Conservation (phyloP, 1,284 basidiomycete genomes). For the Caloboletus inedulis region DNA sequence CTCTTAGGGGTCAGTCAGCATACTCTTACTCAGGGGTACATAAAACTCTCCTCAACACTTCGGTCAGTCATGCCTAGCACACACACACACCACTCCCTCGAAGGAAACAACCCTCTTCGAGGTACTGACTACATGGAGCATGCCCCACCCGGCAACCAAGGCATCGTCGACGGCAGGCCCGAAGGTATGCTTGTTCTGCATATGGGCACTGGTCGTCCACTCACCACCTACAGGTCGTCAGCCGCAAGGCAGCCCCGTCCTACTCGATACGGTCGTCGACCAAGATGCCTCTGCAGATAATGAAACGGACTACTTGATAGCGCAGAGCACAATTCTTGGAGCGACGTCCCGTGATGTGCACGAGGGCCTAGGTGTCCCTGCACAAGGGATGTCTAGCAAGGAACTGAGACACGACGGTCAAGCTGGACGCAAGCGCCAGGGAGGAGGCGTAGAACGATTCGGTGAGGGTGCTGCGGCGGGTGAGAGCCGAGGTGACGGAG, state of each 20-base stretch:
- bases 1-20: too few species aligned
- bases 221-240: slow-evolving; percentile 16
- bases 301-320: neutral
- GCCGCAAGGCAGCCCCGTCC: slow-evolving; percentile 14
- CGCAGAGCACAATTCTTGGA: slow-evolving; percentile 16
- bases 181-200: slow-evolving; percentile 13
- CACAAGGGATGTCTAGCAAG: slow-evolving; percentile 29
- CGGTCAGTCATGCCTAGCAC: slow-evolving; percentile 4
- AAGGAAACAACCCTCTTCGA: slow-evolving; percentile 19
- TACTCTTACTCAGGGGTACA: slow-evolving; percentile 1
- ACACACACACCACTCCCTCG: slow-evolving; percentile 19
- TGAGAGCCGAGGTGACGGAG: neutral
- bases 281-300: slow-evolving; percentile 20
- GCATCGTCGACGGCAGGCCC: slow-evolving; percentile 26
- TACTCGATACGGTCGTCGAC: slow-evolving; percentile 25
- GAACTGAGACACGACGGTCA: slow-evolving; percentile 30
- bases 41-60: neutral
- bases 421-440: slow-evolving; percentile 23
- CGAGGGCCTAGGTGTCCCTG: slow-evolving; percentile 20
- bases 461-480: neutral
- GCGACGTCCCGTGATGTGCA: slow-evolving; percentile 27
- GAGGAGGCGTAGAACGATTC: slow-evolving; percentile 19
- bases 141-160: slow-evolving; percentile 24
- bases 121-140: slow-evolving; percentile 20
- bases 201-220: too few species aligned